Percentiles rank a stretch among this genome's conserved stretches.
These are phyloP conservation scores for Aureobasidium subglaciale DNA, from an alignment of 2,329 filamentous ascomycete species.

Conservation along the genomic window DNA sequence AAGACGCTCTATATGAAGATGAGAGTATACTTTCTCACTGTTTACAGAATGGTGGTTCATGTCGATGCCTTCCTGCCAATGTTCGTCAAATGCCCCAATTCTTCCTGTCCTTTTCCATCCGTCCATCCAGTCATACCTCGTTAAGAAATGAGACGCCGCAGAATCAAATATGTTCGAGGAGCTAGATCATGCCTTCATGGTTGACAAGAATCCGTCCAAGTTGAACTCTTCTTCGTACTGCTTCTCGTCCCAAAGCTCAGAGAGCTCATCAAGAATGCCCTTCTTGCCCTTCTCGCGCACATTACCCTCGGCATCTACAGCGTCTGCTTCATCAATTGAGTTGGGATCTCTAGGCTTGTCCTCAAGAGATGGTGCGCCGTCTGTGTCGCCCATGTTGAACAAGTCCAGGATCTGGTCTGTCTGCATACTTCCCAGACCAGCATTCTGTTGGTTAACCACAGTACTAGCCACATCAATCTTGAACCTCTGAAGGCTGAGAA, in stretches of 20 bases:
- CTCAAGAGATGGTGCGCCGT: constrained; percentile 27
- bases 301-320: constrained; percentile 73
- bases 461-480: constrained; percentile 98
- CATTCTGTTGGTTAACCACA: constrained; percentile 98
- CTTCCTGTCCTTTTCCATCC: background rate
- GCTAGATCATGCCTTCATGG: constrained; percentile 58
- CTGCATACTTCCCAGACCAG: constrained; percentile 90
- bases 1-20: background rate
- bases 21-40: background rate
- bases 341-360: constrained; percentile 44
- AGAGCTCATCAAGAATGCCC: constrained; percentile 88
- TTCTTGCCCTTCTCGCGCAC: constrained; percentile 94
- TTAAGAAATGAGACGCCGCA: background rate
- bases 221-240: constrained; percentile 99
- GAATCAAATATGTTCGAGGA: background rate
- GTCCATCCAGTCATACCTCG: background rate
- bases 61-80: background rate
- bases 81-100: background rate
- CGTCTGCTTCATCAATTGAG: constrained; percentile 70
- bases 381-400: constrained; percentile 81
- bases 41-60: background rate
- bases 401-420: constrained; percentile 96
- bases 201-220: constrained; percentile 88
- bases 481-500: constrained; percentile 90
- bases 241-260: constrained; percentile 92